Percentiles rank a stretch among this genome's conserved stretches.
Conservation (phyloP, 176 grass and related monocot species). For the Eragrostis nindensis region DNA sequence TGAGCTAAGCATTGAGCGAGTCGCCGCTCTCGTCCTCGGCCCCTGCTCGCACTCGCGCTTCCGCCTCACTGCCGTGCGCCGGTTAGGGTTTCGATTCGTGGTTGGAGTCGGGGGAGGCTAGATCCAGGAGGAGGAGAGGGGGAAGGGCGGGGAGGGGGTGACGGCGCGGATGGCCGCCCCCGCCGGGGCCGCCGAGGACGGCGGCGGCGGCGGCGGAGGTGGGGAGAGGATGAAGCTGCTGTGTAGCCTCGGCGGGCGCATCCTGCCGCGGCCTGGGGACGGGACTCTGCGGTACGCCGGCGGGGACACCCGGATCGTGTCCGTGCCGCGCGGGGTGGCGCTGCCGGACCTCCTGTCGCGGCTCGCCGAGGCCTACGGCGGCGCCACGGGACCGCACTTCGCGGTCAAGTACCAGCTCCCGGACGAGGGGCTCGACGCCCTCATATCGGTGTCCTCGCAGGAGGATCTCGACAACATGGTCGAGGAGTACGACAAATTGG, state of each 20-base stretch:
- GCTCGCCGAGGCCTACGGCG: constrained; percentile 69
- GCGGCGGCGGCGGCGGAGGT: constrained; percentile 15
- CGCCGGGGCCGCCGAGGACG: constrained; percentile 42
- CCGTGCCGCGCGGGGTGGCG: constrained; percentile 58
- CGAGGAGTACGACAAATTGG: constrained; percentile 91
- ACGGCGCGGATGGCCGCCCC: constrained; percentile 51
- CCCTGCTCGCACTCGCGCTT: background rate
- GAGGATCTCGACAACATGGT: constrained; percentile 99
- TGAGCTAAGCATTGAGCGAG: constrained; percentile 38
- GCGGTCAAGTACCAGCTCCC: constrained; percentile 91
- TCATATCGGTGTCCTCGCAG: constrained; percentile 93
- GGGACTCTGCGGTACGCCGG: constrained; percentile 88
- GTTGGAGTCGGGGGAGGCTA: constrained; percentile 34
- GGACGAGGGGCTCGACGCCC: constrained; percentile 87
- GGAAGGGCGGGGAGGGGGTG: background rate
- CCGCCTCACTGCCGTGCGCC: background rate
- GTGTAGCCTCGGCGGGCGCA: constrained; percentile 83
- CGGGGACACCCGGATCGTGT: constrained; percentile 94
- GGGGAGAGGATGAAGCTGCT: constrained; percentile 71
- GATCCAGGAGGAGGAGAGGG: constrained; percentile 27
- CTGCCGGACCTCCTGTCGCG: constrained; percentile 55
- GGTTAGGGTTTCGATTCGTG: constrained; percentile 35
- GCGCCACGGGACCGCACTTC: constrained; percentile 53
- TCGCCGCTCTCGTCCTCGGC: constrained; percentile 28
- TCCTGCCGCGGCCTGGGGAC: constrained; percentile 89